These are phyloP conservation scores for Aristolochia contorta DNA, from an alignment of 164 flowering plant species.

Conservation along the genomic window DNA sequence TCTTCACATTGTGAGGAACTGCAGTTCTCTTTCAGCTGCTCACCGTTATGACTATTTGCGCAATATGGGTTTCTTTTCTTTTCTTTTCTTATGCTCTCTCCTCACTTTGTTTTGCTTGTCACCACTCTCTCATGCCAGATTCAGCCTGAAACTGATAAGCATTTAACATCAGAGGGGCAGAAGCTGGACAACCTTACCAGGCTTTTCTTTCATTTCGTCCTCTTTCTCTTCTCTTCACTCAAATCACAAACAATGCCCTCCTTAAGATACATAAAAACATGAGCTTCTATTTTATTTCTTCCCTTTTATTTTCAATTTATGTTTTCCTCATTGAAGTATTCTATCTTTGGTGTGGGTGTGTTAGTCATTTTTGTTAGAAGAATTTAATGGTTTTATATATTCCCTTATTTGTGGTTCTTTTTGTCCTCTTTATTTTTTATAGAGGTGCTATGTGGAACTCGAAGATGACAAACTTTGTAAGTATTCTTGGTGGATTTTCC, in stretches of 20 bases:
- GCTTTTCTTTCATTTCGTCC: neutral
- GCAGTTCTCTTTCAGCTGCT: too few relatives aligned
- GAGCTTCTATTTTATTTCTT: neutral
- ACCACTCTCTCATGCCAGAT: too few relatives aligned
- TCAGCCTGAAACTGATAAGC: too few relatives aligned
- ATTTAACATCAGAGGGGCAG: too few relatives aligned
- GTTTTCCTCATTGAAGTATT: neutral
- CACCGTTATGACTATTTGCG: too few relatives aligned
- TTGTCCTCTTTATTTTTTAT: neutral
- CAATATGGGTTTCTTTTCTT: too few relatives aligned
- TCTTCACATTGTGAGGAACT: too few relatives aligned
- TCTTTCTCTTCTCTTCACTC: neutral
- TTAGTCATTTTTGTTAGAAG: neutral
- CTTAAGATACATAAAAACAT: neutral
- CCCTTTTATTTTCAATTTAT: neutral
- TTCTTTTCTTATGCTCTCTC: too few relatives aligned
- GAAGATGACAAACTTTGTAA: conserved; percentile 14
- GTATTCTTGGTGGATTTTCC: neutral
- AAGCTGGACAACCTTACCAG: neutral
- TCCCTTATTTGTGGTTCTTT: neutral
- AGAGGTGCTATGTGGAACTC: conserved; percentile 5
- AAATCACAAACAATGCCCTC: neutral
- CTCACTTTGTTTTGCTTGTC: too few relatives aligned
- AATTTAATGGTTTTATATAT: neutral
- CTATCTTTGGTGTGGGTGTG: neutral